Base-by-base conservation (phyloP, 305 asterid genomes). In the Caryopteris hybrid region DNA sequence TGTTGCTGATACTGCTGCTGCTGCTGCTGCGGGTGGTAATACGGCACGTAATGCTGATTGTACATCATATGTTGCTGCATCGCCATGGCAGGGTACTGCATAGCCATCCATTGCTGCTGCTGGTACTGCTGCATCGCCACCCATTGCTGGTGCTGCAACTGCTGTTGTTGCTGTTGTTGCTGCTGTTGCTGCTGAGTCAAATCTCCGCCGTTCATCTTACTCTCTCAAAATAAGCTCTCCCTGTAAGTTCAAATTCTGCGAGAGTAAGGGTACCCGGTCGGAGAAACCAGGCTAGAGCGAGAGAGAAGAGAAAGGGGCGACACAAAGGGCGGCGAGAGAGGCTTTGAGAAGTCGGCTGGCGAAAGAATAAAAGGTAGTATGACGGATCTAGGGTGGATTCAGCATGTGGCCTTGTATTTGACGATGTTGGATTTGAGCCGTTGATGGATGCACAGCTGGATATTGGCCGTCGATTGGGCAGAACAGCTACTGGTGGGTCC, bases 61-160 rank as follows among this genome's bases (percentile, higher is more conserved):
- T 89, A 91, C 88, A 88, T 83, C 95, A 93, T 90, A 14, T 85
- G 88, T 48, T 81, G 97, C 81, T 83, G 91, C 88, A 87, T 81
- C 81, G 79, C 81, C 88, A 85, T 74, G 14, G 88, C 85, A 13
- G 96, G 95, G 38, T 88, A 83, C 83, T 88, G 97, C 92, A 87
- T 86, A 38, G 86, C 85, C 84, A 84, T 79, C 92, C 86, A 77
- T 36, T 58, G 64, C 61, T 83, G 88, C 74, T 85, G 88, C 76
- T 85, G 91, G 73, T 85, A 80, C 77, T 85, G 88, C 80, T 87
- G 92, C 98, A 82, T 84, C 84, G 88, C 84, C 81, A 77, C 64
- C 91, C 81, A 78, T 74, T 80, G 90, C 78, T 86, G 95, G 33
- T 79, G 95, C 79, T 84, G 90, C 59, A 80, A 85, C 75, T 81